Base-by-base conservation (phyloP, 2,329 filamentous ascomycete genomes). In the Fusarium stilboides region DNA sequence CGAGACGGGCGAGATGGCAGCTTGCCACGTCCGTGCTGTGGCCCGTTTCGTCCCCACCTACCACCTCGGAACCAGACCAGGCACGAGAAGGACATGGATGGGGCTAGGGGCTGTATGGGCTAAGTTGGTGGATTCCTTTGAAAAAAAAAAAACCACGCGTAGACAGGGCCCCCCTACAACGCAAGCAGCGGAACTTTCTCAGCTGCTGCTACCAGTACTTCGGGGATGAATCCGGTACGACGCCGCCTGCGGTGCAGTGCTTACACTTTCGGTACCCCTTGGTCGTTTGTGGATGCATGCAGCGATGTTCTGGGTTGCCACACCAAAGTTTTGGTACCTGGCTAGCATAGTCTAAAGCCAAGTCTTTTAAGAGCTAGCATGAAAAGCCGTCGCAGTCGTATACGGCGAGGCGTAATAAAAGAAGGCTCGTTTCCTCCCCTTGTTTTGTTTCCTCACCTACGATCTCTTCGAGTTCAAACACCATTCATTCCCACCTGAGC, bases 401-500 rank as follows among this genome's bases (percentile, higher is more conserved):
- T 64, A 58, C 71, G 71, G 71, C 69, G 71, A 74, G 71, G 67
- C 69, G 58, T 69, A 65, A 57, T 65, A 65, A 65, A 65, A 70
- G 69, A 73, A 72, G 62, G 59, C 58, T 66, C 57, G 59, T 46
- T 65, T 74, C 72, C 72, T 69, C 69, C 69, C 67, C 63, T 69
- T 58, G 61, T 55, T 69, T 71, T 58, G 67, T 73, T 73, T 73
- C 65, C 14, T 65, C 62, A 69, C 67, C 57, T 46, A 66, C 62
- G 68, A 69, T 69, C 65, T 64, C 44, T 73, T 71, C 68, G 62
- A 72, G 69, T 74, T 74, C 68, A 72, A 66, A 72, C 68, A 70
- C 37, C 73, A 71, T 64, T 75, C 73, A 52, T 74, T 75, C 65
- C 65, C 57, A 68, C 69, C 68, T 74, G 71, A 77, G 74, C 74